Conservation (phyloP, 164 flowering plant genomes). For the Vitis amurensis region DNA sequence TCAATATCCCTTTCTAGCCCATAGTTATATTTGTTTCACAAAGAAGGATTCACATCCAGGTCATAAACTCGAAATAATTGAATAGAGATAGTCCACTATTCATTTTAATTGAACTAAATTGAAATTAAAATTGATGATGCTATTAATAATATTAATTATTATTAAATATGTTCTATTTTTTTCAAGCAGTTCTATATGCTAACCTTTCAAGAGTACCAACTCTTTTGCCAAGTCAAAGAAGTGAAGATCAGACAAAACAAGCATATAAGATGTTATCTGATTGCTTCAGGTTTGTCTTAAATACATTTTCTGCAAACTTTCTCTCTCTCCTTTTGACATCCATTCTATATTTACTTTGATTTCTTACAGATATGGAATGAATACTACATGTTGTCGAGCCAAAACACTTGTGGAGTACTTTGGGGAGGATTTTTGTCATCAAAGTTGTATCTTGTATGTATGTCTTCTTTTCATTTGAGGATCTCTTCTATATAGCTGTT, state of each 20-base stretch:
- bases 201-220: slow-evolving; percentile 69
- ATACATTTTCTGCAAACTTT: background rate
- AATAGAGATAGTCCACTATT: too few species aligned
- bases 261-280: slow-evolving; percentile 84
- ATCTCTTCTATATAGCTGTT: background rate
- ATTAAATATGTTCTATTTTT: slow-evolving; percentile 7
- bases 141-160: too few species aligned
- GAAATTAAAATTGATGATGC: too few species aligned
- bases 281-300: slow-evolving; percentile 60
- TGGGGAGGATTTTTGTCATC: slow-evolving; percentile 60
- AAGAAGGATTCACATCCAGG: background rate
- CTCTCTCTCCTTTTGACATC: slow-evolving; percentile 4
- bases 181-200: slow-evolving; percentile 68
- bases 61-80: background rate
- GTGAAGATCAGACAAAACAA: slow-evolving; percentile 70
- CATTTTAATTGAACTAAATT: too few species aligned
- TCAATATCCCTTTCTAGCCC: background rate
- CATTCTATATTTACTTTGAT: slow-evolving; percentile 8
- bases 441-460: slow-evolving; percentile 69
- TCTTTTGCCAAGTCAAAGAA: slow-evolving; percentile 80
- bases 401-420: slow-evolving; percentile 83
- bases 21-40: background rate
- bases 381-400: slow-evolving; percentile 74
- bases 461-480: slow-evolving; percentile 11
- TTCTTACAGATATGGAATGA: slow-evolving; percentile 79